Base-by-base conservation (phyloP, 257 asterid genomes). In the Fraxinus cuspidata region DNA sequence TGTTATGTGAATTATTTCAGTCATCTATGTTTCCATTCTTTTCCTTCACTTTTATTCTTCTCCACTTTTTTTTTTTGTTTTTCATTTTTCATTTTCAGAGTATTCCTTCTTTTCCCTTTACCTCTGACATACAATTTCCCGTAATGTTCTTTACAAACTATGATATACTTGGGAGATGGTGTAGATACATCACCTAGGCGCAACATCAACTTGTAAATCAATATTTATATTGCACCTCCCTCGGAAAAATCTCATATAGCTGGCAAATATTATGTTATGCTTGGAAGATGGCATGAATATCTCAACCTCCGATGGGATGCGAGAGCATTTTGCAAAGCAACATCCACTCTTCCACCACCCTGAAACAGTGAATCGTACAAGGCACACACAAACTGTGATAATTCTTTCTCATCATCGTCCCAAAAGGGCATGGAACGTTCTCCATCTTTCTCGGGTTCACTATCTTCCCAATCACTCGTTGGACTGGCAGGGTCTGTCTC, bases 391-490 rank as follows among this genome's bases (percentile, higher is more conserved):
- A 96, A 93, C 78, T 88, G 92, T 78, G 97, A 88, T 83, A 93
- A 72, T 65, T 93, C 94, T 77, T 94, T 96, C 88, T 96, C 98
- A n/a, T 92, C 97, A 27, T 95, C 96, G 25, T 96, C 98, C 98
- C 97, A 92, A 60, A 87, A 81, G 64, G 69, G 78, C 70, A 73
- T 74, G 0, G 92, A 65, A 5, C 44, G 86, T 67, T 85, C 94
- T 76, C 86, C 95, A 7, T 66, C 75, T 82, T 86, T 89, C 49
- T 92, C 97, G 0, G 89, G 92, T 51, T 93, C 97, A 67, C 92
- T 92, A 35, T 93, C 98, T 76, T 96, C 99, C 98, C 99, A 96
- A 72, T 96, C 98, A 76, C 97, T 93, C 15, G 74, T 82, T 35
- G 97, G 96, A 76, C 97, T 89, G 38, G 85, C 21, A 47, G 96